phyloP scores from a whole-genome alignment of 805 yeast genomes.

The Myxozyma lipomycoides region DNA sequence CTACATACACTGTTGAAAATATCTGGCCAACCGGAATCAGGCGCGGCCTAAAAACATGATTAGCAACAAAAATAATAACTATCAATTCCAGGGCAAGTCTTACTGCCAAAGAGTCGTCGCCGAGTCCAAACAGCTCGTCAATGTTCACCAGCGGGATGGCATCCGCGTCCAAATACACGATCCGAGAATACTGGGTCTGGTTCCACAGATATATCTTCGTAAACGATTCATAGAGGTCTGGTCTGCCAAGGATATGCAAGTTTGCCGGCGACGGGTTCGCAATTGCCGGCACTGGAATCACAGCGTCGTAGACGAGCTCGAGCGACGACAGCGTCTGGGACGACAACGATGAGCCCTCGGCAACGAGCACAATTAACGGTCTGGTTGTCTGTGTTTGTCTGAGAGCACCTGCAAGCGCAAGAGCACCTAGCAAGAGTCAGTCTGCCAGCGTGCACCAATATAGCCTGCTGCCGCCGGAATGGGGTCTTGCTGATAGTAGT shows the following conservation, averaged over 20 bases:
- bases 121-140: constrained; percentile 35
- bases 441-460: no score
- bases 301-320: constrained; percentile 29
- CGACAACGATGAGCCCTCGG: constrained; percentile 8
- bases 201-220: constrained; percentile 59
- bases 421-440: constrained; percentile 43
- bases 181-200: constrained; percentile 39
- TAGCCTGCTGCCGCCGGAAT: constrained; percentile 5
- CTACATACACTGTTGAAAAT: constrained; percentile 62
- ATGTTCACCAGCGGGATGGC: constrained; percentile 44
- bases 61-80: neutral
- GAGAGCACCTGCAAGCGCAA: constrained; percentile 45
- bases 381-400: constrained; percentile 29
- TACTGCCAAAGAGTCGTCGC: constrained; percentile 32
- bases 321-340: constrained; percentile 15
- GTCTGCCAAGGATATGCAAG: constrained; percentile 42
- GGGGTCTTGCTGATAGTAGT: neutral
- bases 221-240: constrained; percentile 44
- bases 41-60: constrained; percentile 51
- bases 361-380: constrained; percentile 32
- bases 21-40: constrained; percentile 93
- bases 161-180: constrained; percentile 55
- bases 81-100: neutral
- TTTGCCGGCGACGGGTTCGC: constrained; percentile 30
- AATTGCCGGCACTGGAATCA: constrained; percentile 35